phyloP scores from a whole-genome alignment of 208 protist genomes.

The Lotmaria passim region DNA sequence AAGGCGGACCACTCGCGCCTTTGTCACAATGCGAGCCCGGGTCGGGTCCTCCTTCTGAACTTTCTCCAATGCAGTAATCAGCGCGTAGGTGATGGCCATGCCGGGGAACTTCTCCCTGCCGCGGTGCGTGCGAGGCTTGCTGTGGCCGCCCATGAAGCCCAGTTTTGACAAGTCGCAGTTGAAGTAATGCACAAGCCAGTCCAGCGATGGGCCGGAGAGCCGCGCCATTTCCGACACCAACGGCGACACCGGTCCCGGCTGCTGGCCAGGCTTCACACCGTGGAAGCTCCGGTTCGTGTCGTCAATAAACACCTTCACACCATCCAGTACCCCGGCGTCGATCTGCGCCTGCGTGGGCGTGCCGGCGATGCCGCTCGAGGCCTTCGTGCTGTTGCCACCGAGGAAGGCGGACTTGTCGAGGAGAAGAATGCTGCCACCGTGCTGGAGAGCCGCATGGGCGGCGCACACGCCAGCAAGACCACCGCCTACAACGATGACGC shows the following conservation, averaged over 20 bases:
- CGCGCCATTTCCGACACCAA: conserved; percentile 66
- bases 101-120: conserved; percentile 64
- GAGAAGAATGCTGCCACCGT: conserved; percentile 71
- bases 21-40: conserved; percentile 57
- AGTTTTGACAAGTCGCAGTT: conserved; percentile 78
- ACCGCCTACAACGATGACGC: conserved; percentile 70
- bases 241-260: conserved; percentile 38
- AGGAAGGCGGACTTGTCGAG: conserved; percentile 91
- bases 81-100: conserved; percentile 88
- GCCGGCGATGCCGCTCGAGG: conserved; percentile 92
- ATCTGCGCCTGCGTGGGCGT: conserved; percentile 80
- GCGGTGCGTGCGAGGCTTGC: conserved; percentile 78
- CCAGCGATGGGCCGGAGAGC: conserved; percentile 62
- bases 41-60: conserved; percentile 34
- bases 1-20: conserved; percentile 47
- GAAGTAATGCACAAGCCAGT: conserved; percentile 77
- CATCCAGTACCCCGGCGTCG: conserved; percentile 60
- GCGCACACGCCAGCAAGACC: conserved; percentile 69
- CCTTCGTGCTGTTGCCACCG: conserved; percentile 90
- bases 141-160: conserved; percentile 85
- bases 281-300: conserved; percentile 67
- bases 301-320: conserved; percentile 47
- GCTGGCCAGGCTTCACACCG: conserved; percentile 43
- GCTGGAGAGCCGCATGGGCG: conserved; percentile 50
- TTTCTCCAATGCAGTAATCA: conserved; percentile 70